phyloP scores from a whole-genome alignment of 2,329 filamentous ascomycete genomes.

The Calonectria multiphialidica region DNA sequence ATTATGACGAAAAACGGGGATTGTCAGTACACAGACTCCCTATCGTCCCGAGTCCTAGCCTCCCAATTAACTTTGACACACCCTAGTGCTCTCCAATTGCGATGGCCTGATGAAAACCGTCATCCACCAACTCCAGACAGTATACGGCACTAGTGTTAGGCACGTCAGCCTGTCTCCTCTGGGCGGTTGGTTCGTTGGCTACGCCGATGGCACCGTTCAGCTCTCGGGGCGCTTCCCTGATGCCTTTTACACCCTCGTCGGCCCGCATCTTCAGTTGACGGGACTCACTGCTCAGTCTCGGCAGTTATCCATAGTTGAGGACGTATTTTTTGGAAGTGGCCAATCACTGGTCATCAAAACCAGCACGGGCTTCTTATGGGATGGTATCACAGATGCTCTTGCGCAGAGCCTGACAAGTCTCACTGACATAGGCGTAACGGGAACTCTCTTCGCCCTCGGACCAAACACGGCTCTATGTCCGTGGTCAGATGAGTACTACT shows the following conservation, averaged over 20 bases:
- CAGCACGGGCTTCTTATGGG: conserved; percentile 2
- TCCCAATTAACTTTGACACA: not conserved
- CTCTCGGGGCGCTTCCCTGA: conserved; percentile 18
- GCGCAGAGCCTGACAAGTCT: conserved; percentile 4
- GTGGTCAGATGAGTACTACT: conserved; percentile 18
- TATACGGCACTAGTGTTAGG: not conserved
- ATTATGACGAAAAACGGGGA: conserved; percentile 23
- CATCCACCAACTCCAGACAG: not conserved
- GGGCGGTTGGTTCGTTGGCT: conserved; percentile 26
- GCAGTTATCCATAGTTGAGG: not conserved
- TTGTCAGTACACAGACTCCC: not conserved
- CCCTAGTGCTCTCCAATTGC: conserved; percentile 24
- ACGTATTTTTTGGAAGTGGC: conserved; percentile 13
- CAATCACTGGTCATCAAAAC: conserved; percentile 7
- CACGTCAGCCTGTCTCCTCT: conserved; percentile 23
- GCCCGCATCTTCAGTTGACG: not conserved
- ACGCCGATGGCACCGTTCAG: conserved; percentile 12
- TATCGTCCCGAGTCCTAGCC: not conserved
- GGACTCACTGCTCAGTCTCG: not conserved
- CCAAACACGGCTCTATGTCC: conserved; percentile 16
- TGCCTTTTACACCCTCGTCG: conserved; percentile 11
- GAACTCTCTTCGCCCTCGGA: not conserved
- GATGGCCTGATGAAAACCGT: not conserved
- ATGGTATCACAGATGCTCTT: not conserved
- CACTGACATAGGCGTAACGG: not conserved